Evolutionary conservation across 1,284 basidiomycete species (phyloP).

Genomic region (Puccinia brachypodii): DNA sequence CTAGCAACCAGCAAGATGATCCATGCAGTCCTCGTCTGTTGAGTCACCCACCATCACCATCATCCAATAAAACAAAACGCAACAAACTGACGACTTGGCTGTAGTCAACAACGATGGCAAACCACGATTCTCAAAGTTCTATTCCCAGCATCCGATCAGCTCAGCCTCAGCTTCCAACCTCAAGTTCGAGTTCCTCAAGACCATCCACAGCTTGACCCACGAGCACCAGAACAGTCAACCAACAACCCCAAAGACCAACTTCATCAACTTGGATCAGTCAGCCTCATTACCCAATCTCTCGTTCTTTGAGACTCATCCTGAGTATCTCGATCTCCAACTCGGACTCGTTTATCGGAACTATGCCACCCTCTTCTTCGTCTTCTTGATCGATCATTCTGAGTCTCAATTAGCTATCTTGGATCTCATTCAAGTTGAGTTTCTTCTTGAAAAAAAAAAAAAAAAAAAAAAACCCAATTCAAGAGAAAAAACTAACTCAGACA

Average conservation of each 20-base stretch:
- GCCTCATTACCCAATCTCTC: not conserved
- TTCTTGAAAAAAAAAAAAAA: constrained; percentile 30
- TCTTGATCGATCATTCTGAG: constrained; percentile 91
- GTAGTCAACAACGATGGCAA: constrained; percentile 84
- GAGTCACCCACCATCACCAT: not conserved
- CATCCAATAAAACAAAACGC: not conserved
- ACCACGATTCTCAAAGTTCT: constrained; percentile 93
- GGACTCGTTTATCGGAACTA: constrained; percentile 65
- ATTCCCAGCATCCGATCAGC: constrained; percentile 57
- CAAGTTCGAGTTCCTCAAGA: constrained; percentile 61
- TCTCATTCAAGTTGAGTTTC: constrained; percentile 78
- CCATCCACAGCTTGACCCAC: not conserved
- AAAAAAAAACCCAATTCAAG: not conserved
- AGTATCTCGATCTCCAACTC: constrained; percentile 53
- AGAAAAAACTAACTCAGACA: no score
- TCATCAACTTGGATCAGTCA: constrained; percentile 10
- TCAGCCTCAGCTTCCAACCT: constrained; percentile 59
- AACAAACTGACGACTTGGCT: not conserved
- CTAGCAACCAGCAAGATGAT: constrained; percentile 9
- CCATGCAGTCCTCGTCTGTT: constrained; percentile 32
- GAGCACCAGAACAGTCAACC: constrained; percentile 71
- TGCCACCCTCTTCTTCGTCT: constrained; percentile 94
- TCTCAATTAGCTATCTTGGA: constrained; percentile 95
- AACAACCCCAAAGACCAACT: constrained; percentile 67
- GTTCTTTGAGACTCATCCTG: constrained; percentile 6